Evolutionary conservation across 2,329 filamentous ascomycete species (phyloP), one percentile per base, ranked within the genome.

Genomic region (Fusarium euwallaceae): DNA sequence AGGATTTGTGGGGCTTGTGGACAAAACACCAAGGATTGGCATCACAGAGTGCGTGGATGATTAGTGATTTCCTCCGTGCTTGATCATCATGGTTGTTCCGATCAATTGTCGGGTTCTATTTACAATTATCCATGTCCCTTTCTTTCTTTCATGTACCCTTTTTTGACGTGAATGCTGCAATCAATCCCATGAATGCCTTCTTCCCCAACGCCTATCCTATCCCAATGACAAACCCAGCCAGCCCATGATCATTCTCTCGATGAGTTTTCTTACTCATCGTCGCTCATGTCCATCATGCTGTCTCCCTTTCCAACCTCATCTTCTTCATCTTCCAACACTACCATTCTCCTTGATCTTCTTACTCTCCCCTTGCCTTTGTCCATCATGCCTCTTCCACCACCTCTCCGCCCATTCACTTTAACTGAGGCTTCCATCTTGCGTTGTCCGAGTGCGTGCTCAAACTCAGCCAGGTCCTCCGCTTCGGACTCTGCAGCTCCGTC

Each of bases 231-330:
- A 64, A 59, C 34, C 66, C 36, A 61, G 24, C 66, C 36, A 66
- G 32, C 43, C 56, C 27, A 41, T 27, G 32, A 20, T 34, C 55
- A 55, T 64, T n/a, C 67, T 53, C 69, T 59, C 20, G 34, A 36
- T 36, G 45, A 34, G 45, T 43, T 32, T 12, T 43, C 11, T 72
- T 67, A 79, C 64, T 90, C 88, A 64, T 88, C 88, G 77, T 91
- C 89, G 68, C 87, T 88, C 84, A 89, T 84, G 51, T 89, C 89
- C 83, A 91, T 86, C 81, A 89, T 86, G 72, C 85, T 87, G 67
- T 87, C 86, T 8, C 81, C 85, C 64, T 81, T 80, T 72, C 83
- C 81, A 76, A 82, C 74, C 73, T 83, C 74, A 37, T 82, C 80
- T 71, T 83, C 80, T 11, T 76, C 77, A 39, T 83, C 73, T 61